Evolutionary conservation across 768 basidiomycete species (phyloP).

Genomic region (Amanita brunnescens): DNA sequence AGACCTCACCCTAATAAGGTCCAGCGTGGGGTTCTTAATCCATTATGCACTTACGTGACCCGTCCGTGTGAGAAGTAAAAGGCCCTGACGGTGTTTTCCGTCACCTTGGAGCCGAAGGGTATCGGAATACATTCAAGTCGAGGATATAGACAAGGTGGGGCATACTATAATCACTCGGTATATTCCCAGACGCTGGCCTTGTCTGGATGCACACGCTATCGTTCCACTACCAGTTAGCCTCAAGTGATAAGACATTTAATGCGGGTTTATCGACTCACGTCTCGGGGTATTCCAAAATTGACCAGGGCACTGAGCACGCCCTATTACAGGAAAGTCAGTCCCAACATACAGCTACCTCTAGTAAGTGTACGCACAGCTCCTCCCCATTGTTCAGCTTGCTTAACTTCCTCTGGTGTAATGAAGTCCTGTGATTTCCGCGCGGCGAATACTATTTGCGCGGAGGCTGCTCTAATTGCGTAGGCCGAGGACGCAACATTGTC

Average conservation of each 20-base stretch:
- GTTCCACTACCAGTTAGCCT: background rate
- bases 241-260: background rate
- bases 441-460: slow-evolving; percentile 79
- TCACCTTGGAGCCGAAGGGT: background rate
- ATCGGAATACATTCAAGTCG: slow-evolving; percentile 9
- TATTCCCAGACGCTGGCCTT: slow-evolving; percentile 51
- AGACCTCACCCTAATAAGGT: background rate
- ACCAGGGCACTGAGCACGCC: slow-evolving; percentile 52
- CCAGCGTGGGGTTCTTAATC: too few relatives aligned
- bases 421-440: slow-evolving; percentile 62
- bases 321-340: slow-evolving; percentile 12
- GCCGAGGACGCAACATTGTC: slow-evolving; percentile 17
- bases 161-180: slow-evolving; percentile 13
- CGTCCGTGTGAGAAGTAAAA: slow-evolving; percentile 2
- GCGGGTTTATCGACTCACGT: slow-evolving; percentile 31
- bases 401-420: slow-evolving; percentile 62
- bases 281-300: slow-evolving; percentile 35
- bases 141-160: slow-evolving; percentile 10
- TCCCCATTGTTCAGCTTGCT: slow-evolving; percentile 51
- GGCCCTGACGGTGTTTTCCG: background rate
- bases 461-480: slow-evolving; percentile 60
- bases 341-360: slow-evolving; percentile 8
- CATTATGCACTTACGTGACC: background rate
- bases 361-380: slow-evolving; percentile 29
- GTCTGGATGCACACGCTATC: slow-evolving; percentile 44